Percentiles rank a stretch among this genome's conserved stretches.
Evolutionary conservation across 305 asterid species (phyloP).

Genomic region (Fraxinus sp.): DNA sequence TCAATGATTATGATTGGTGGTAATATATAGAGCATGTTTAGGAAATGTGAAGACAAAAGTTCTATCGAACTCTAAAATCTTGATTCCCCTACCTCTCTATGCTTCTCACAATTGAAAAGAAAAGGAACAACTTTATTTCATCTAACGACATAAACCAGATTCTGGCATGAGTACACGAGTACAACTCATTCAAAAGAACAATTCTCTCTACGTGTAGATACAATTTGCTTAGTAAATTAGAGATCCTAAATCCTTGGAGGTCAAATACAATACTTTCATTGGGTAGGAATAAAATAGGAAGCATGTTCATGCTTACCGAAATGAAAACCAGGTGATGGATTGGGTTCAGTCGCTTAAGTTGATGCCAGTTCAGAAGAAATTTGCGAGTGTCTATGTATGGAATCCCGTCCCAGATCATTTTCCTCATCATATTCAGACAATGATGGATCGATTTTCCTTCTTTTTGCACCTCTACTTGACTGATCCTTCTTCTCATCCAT

Average conservation of each 20-base stretch:
- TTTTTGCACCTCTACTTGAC: slow-evolving; percentile 43
- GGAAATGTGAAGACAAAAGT: neutral
- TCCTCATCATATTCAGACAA: slow-evolving; percentile 37
- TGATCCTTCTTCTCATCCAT: slow-evolving; percentile 66
- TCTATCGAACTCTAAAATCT: neutral
- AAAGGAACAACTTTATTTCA: neutral
- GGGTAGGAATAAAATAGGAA: neutral
- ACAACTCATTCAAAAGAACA: neutral
- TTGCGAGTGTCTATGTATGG: slow-evolving; percentile 29
- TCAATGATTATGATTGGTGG: neutral
- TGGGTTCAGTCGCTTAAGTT: slow-evolving; percentile 22
- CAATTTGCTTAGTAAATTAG: neutral
- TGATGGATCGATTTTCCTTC: slow-evolving; percentile 58
- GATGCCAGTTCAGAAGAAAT: slow-evolving; percentile 20
- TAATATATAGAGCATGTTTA: no score
- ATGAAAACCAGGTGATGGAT: neutral
- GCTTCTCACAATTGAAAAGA: neutral
- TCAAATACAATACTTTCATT: neutral
- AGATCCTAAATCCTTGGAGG: neutral
- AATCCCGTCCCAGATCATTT: slow-evolving; percentile 36
- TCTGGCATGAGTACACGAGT: neutral
- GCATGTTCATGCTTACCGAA: neutral
- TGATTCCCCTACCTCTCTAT: neutral
- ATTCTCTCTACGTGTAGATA: neutral
- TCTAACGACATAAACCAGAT: neutral